These are phyloP conservation scores for Alternaria conjuncta DNA, from an alignment of 2,329 filamentous ascomycete genomes.

Conservation along the genomic window DNA sequence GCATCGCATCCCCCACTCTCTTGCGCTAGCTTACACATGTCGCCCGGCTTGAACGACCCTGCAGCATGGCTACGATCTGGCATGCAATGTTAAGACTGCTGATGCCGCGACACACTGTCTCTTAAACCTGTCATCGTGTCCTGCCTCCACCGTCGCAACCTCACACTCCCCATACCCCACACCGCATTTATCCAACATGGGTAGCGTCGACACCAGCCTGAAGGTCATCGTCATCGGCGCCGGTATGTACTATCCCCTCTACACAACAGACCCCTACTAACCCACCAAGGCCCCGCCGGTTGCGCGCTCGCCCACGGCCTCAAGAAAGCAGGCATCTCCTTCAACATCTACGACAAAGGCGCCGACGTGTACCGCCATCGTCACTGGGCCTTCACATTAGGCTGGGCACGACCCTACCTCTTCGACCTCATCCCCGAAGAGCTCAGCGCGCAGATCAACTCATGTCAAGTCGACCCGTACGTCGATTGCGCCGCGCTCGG, in stretches of 20 bases:
- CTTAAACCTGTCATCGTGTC: background rate
- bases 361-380: slow-evolving; percentile 34
- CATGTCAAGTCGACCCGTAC: slow-evolving; percentile 43
- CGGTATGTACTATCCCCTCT: slow-evolving; percentile 8
- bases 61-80: background rate
- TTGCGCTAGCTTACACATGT: background rate
- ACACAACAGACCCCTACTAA: background rate
- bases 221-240: slow-evolving; percentile 36
- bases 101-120: background rate
- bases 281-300: slow-evolving; percentile 48
- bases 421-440: slow-evolving; percentile 40
- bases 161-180: background rate
- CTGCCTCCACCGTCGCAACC: background rate
- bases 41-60: background rate
- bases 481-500: slow-evolving; percentile 35
- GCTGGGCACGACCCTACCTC: slow-evolving; percentile 44
- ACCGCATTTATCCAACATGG: background rate
- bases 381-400: slow-evolving; percentile 49
- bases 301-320: slow-evolving; percentile 52
- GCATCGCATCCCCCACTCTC: background rate
- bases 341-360: slow-evolving; percentile 38
- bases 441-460: slow-evolving; percentile 30
- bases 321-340: slow-evolving; percentile 44
- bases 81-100: background rate
- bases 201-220: slow-evolving; percentile 9